Percentiles rank a stretch among this genome's conserved stretches.
Evolutionary conservation across 1,284 basidiomycete species (phyloP).

Genomic region (Trametes sp.): DNA sequence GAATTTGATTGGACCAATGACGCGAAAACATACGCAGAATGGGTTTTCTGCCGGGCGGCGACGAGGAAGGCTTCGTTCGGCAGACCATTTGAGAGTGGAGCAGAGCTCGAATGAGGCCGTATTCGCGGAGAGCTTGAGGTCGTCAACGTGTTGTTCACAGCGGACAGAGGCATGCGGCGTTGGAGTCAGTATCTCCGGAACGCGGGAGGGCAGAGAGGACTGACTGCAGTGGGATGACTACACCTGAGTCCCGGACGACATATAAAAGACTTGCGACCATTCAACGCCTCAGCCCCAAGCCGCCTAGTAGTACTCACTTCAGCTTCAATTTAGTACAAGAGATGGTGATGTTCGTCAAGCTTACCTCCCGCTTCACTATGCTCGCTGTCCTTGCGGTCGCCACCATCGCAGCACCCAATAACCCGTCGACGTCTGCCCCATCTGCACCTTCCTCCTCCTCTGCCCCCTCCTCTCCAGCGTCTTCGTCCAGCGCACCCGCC

Average conservation of each 20-base stretch:
- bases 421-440: background rate
- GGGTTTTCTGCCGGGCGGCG: too few species aligned
- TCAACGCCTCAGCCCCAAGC: too few species aligned
- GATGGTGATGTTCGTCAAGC: background rate
- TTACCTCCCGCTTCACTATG: background rate
- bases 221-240: too few species aligned
- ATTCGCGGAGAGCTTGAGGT: background rate
- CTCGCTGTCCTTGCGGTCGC: slow-evolving; percentile 1
- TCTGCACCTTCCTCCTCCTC: background rate
- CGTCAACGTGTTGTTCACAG: background rate
- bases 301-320: background rate
- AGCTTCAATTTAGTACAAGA: background rate
- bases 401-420: background rate
- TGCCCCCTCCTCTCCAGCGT: too few species aligned
- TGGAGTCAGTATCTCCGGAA: background rate
- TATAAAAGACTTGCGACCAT: too few species aligned
- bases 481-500: too few species aligned
- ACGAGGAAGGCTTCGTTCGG: background rate
- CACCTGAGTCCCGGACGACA: too few species aligned
- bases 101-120: background rate
- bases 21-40: background rate
- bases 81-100: background rate
- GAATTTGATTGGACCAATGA: too few species aligned
- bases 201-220: too few species aligned
- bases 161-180: background rate